Conservation (phyloP, 306 rosid species). For the Gynostemma pentaphyllum region DNA sequence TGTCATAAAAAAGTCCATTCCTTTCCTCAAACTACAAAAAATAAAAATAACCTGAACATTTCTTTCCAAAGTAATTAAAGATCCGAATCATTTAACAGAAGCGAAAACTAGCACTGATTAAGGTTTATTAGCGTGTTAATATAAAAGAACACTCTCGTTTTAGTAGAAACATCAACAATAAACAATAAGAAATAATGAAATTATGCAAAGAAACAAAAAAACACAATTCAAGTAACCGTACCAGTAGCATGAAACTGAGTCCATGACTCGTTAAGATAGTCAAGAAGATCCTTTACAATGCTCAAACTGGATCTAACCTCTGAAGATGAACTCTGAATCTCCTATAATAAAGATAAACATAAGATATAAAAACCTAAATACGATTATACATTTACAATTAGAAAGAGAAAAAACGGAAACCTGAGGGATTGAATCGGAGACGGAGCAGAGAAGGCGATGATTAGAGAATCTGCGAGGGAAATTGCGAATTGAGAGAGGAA, state of each 20-base stretch:
- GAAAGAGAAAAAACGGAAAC: constrained; percentile 9
- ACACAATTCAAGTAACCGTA: constrained; percentile 1
- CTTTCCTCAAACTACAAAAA: too few species aligned
- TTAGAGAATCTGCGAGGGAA: constrained; percentile 20
- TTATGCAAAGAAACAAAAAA: neutral
- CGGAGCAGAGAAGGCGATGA: constrained; percentile 34
- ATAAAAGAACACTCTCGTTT: neutral
- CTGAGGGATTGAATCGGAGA: constrained; percentile 26
- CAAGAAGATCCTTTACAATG: constrained; percentile 62
- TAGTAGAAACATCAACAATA: neutral
- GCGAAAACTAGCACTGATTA: neutral
- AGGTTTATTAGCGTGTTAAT: neutral
- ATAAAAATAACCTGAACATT: neutral
- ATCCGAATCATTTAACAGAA: neutral
- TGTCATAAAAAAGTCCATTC: neutral
- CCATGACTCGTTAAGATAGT: constrained; percentile 89
- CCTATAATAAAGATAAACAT: neutral
- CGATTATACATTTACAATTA: neutral
- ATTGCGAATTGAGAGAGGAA: constrained; percentile 9
- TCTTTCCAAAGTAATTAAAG: neutral
- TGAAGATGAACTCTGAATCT: constrained; percentile 29
- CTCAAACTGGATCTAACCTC: constrained; percentile 28
- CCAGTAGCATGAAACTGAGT: constrained; percentile 97
- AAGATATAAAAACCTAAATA: neutral
- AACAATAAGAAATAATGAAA: neutral